Conservation (phyloP, 345 rosid species). For the Erucastrum elatum region DNA sequence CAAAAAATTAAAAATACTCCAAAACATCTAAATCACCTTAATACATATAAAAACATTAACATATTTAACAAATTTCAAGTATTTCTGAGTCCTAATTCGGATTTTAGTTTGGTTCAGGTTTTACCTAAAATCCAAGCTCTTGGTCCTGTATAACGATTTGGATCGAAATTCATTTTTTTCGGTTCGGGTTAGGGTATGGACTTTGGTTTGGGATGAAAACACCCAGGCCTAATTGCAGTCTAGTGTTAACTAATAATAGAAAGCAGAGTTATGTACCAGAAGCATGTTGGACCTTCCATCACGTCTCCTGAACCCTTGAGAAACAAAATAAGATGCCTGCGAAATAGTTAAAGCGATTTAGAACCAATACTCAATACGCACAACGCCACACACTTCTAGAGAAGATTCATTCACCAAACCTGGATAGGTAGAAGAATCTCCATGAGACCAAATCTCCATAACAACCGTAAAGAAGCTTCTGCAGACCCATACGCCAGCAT, state of each 20-base stretch:
- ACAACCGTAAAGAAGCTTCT: constrained; percentile 54
- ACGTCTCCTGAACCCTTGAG: constrained; percentile 52
- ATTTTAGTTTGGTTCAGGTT: too few relatives aligned
- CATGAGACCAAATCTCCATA: constrained; percentile 68
- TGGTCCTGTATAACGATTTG: too few relatives aligned
- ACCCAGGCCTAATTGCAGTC: background rate
- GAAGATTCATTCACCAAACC: constrained; percentile 33
- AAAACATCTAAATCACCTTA: too few relatives aligned
- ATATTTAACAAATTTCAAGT: too few relatives aligned
- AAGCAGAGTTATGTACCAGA: constrained; percentile 43
- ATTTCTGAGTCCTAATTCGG: too few relatives aligned
- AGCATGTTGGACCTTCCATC: constrained; percentile 68
- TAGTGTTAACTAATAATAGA: background rate
- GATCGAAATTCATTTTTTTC: too few relatives aligned
- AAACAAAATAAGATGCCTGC: constrained; percentile 60
- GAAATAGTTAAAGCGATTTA: background rate
- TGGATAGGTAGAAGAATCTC: constrained; percentile 60
- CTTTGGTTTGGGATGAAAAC: too few relatives aligned
- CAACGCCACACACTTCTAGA: background rate
- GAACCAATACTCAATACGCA: background rate
- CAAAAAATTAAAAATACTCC: too few relatives aligned
- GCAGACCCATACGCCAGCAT: constrained; percentile 64
- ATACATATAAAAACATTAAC: too few relatives aligned
- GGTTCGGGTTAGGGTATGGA: too few relatives aligned
- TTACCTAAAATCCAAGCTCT: too few relatives aligned